Evolutionary conservation across 2,329 filamentous ascomycete species (phyloP).

Genomic region (Microsporum audouinii): DNA sequence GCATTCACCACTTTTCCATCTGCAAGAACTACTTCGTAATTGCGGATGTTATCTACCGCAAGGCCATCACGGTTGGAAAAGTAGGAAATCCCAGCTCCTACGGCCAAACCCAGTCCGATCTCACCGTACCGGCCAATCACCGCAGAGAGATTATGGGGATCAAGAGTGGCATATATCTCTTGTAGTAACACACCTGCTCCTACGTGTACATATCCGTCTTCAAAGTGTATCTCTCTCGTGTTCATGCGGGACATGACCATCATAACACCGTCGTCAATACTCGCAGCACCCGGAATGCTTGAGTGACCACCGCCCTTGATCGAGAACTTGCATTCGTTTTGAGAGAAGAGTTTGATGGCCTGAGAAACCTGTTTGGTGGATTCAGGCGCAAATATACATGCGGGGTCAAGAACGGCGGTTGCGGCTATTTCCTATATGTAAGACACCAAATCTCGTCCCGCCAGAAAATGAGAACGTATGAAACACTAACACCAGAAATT

Average conservation of each 20-base stretch:
- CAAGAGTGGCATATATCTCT: constrained; percentile 2
- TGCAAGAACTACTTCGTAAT: constrained; percentile 31
- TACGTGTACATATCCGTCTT: neutral
- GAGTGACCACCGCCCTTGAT: constrained; percentile 43
- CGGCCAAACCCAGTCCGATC: constrained; percentile 6
- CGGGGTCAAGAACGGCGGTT: constrained; percentile 18
- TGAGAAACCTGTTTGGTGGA: constrained; percentile 22
- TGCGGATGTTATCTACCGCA: constrained; percentile 27
- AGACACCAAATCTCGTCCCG: neutral
- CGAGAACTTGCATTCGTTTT: constrained; percentile 38
- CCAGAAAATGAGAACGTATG: neutral
- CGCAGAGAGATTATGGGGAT: constrained; percentile 1
- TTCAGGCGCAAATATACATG: constrained; percentile 26
- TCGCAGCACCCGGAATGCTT: constrained; percentile 38
- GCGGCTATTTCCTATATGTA: neutral
- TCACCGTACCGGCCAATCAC: constrained; percentile 5
- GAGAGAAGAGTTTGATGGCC: constrained; percentile 22
- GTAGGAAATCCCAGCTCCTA: constrained; percentile 30
- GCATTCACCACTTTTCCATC: constrained; percentile 29
- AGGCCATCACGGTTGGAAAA: constrained; percentile 26
- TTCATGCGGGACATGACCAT: constrained; percentile 21
- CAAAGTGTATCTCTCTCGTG: neutral
- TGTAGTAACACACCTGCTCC: neutral
- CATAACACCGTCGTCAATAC: constrained; percentile 31
- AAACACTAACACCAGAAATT: constrained; percentile 7